Conservation (phyloP, 352 stramenopile species). For the Aphanomyces astaci region DNA sequence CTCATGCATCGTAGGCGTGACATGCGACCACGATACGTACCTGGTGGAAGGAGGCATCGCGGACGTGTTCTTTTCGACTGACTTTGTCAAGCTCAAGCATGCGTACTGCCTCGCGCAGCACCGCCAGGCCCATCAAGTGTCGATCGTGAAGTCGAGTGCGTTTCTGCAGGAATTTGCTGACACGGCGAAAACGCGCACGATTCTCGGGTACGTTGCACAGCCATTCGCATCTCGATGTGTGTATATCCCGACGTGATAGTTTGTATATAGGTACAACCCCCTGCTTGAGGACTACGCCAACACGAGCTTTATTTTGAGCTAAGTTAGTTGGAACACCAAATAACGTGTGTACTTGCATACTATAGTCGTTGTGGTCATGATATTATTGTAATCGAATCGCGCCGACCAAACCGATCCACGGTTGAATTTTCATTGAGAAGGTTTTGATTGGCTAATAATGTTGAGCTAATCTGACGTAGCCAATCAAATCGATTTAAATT, state of each 20-base stretch:
- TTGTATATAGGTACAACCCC: conserved; percentile 75
- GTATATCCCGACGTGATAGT: too few species aligned
- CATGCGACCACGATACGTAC: conserved; percentile 84
- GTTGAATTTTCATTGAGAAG: too few species aligned
- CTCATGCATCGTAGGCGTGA: conserved; percentile 41
- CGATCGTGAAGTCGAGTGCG: conserved; percentile 68
- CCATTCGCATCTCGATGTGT: too few species aligned
- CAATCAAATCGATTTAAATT: too few species aligned
- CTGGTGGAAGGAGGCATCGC: conserved; percentile 74
- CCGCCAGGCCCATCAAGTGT: conserved; percentile 50
- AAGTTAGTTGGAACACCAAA: too few species aligned
- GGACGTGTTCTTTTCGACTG: conserved; percentile 88
- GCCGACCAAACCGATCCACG: too few species aligned
- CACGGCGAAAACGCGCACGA: conserved; percentile 68
- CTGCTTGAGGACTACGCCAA: conserved; percentile 86
- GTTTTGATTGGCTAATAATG: too few species aligned
- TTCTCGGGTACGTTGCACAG: conserved; percentile 47
- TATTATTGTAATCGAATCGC: too few species aligned
- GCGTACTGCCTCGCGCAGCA: conserved; percentile 67
- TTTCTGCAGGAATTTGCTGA: conserved; percentile 81
- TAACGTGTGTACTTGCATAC: too few species aligned
- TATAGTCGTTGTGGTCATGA: too few species aligned
- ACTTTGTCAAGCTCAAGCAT: conserved; percentile 74
- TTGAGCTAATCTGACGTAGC: too few species aligned
- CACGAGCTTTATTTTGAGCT: conserved; percentile 75